Evolutionary conservation across 495 filamentous ascomycete species (phyloP), one percentile per base, ranked within the genome.

Genomic region (Glonium stellatum): DNA sequence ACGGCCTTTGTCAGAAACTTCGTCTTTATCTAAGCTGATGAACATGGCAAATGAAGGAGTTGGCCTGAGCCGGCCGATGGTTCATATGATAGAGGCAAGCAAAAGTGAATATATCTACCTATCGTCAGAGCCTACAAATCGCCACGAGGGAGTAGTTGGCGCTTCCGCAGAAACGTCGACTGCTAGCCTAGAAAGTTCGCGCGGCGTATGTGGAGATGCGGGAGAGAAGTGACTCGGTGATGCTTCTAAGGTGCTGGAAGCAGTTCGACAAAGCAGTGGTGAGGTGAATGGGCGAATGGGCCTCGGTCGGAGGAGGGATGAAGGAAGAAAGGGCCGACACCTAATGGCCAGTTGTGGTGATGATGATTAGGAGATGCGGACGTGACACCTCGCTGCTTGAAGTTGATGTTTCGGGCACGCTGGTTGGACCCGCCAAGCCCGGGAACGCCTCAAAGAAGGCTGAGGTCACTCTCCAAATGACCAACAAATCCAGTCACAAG

Each of bases 131-230:
- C 67, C 71, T 71, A 69, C 68, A 67, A 67, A 70, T 76, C 75
- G 79, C 77, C 80, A 80, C 78, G 69, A 73, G 68, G 68, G 66
- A 76, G 71, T 71, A 62, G 70, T 72, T 69, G 71, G 68, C 75
- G 76, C 75, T 77, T 74, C 63, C 64, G 65, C 61, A 68, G 69
- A 62, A 59, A 63, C 52, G 62, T 68, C 66, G 58, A 64, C 61
- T 55, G 48, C 60, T 44, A 31, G 65, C 57, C 48, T 63, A 8
- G 39, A 47, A 58, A 49, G 57, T 47, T 60, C 53, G 64, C 60
- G 60, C 60, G 56, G 59, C 61, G 60, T 39, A 22, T 56, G 54
- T 52, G 60, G 64, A 60, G 58, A 54, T 44, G 37, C 56, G 58
- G 55, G 19, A 53, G 18, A 27, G 27, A 41, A 55, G n/a, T 57